These are phyloP conservation scores for Platanthera zijinensis DNA, from an alignment of 106 monocot genomes.

Conservation along the genomic window DNA sequence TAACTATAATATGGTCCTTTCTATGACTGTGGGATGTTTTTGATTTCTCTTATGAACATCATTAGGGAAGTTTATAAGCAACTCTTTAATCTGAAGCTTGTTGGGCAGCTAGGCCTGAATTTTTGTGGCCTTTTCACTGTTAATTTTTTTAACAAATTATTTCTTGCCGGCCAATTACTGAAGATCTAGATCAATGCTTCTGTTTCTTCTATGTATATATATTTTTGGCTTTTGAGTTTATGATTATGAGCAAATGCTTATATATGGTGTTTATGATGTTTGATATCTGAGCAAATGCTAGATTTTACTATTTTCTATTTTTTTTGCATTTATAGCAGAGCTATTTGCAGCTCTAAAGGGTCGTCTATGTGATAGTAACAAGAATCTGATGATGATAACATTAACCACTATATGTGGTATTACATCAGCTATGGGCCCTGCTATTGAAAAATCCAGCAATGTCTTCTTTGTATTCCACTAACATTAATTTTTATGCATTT, in stretches of 20 bases:
- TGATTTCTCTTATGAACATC: background rate
- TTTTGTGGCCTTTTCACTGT: background rate
- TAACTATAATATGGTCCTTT: background rate
- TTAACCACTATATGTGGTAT: slow-evolving; percentile 68
- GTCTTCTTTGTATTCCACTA: slow-evolving; percentile 20
- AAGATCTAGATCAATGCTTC: background rate
- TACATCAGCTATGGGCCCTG: slow-evolving; percentile 91
- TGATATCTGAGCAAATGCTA: too few species aligned
- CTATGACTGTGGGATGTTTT: background rate
- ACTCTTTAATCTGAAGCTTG: too few species aligned
- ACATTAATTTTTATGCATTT: background rate
- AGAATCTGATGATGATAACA: slow-evolving; percentile 87
- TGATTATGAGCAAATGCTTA: too few species aligned
- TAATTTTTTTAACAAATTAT: background rate
- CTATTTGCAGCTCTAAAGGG: slow-evolving; percentile 69
- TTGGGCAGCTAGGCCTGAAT: too few species aligned
- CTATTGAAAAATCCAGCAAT: slow-evolving; percentile 98
- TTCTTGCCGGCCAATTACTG: background rate
- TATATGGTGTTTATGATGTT: too few species aligned
- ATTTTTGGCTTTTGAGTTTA: too few species aligned
- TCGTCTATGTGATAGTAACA: slow-evolving; percentile 88
- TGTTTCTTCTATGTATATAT: too few species aligned
- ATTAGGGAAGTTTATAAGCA: too few species aligned
- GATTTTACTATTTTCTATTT: background rate
- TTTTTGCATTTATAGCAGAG: slow-evolving; percentile 39